Conservation (phyloP, 1,284 basidiomycete genomes). For the Inonotus obliquus region DNA sequence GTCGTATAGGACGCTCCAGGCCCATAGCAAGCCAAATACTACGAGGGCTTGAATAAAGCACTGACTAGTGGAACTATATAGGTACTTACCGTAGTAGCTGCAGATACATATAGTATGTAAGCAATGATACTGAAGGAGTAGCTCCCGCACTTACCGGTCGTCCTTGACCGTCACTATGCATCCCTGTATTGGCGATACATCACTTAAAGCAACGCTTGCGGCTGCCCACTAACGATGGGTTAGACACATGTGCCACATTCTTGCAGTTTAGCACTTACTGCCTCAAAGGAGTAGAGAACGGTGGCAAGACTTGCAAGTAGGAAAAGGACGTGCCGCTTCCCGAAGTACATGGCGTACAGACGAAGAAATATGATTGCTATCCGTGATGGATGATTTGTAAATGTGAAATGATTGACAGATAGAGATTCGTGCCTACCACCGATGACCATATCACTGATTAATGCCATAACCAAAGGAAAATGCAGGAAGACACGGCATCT, state of each 20-base stretch:
- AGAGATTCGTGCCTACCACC: not conserved
- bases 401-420: no score
- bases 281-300: not conserved
- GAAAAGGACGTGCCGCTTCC: not conserved
- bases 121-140: not conserved
- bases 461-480: not conserved
- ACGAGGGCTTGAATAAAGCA: not conserved
- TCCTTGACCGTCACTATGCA: constrained; percentile 11
- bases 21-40: constrained; percentile 9
- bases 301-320: not conserved
- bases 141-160: not conserved
- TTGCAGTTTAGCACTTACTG: not conserved
- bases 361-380: constrained; percentile 8
- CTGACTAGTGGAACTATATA: not conserved
- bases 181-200: not conserved
- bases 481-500: not conserved
- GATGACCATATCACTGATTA: not conserved
- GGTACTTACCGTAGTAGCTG: not conserved
- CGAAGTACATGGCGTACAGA: constrained; percentile 6
- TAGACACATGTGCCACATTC: not conserved
- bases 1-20: constrained; percentile 9
- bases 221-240: not conserved
- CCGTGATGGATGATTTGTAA: no score
- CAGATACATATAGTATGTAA: not conserved
- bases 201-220: not conserved